Evolutionary conservation across 108 stramenopile species (phyloP).

Genomic region (Poteriospumella lacustris): DNA sequence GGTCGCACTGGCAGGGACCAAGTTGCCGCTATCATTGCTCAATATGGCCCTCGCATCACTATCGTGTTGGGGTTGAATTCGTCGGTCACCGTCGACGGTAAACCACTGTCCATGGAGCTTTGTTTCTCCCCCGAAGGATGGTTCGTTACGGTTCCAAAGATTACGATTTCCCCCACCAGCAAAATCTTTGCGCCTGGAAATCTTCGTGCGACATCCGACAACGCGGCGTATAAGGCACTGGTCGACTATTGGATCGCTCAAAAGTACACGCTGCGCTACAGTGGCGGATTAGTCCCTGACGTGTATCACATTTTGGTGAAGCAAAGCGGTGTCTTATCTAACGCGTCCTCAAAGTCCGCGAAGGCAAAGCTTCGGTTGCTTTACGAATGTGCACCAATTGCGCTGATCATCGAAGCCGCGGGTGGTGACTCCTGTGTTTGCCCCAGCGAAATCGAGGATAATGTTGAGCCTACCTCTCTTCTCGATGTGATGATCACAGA

Average conservation of each 20-base stretch:
- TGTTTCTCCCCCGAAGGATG: constrained; percentile 37
- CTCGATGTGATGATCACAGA: constrained; percentile 68
- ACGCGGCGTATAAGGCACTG: constrained; percentile 40
- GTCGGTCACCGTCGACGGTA: constrained; percentile 12
- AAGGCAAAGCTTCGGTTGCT: constrained; percentile 53
- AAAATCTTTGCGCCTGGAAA: constrained; percentile 86
- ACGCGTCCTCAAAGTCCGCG: constrained; percentile 41
- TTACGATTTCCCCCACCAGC: constrained; percentile 49
- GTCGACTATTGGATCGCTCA: constrained; percentile 26
- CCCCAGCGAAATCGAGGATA: constrained; percentile 15
- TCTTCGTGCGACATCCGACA: constrained; percentile 75
- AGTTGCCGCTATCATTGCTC: constrained; percentile 43
- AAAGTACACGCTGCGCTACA: constrained; percentile 51
- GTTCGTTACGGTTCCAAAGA: constrained; percentile 50
- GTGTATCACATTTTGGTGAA: constrained; percentile 54
- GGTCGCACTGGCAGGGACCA: constrained; percentile 69
- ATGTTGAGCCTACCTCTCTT: constrained; percentile 34
- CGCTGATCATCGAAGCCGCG: constrained; percentile 48
- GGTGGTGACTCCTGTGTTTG: constrained; percentile 51
- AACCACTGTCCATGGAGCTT: constrained; percentile 44
- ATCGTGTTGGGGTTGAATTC: constrained; percentile 38
- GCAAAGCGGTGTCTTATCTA: constrained; percentile 43
- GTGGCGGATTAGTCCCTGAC: constrained; percentile 53
- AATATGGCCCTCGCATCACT: constrained; percentile 49
- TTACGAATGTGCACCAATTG: constrained; percentile 54